Evolutionary conservation across 306 rosid species (phyloP), one percentile per base, ranked within the genome.

Genomic region (Cucumis cinereus): DNA sequence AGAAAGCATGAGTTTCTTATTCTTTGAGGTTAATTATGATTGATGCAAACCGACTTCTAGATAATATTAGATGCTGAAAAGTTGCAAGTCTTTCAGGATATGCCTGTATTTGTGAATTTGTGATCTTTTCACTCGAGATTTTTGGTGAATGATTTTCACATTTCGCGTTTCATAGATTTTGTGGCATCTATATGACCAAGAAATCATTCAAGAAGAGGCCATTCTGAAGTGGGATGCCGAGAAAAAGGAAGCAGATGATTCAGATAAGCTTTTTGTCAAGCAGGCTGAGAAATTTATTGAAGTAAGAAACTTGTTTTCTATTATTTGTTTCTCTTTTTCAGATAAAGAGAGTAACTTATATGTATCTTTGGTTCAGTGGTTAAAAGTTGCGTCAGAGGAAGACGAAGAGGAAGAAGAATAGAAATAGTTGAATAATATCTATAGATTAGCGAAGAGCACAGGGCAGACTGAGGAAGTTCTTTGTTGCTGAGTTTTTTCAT

Each of bases 141-240:
- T 14, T 14, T 7, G 41, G 52, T 20, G 15, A 13, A 56, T 19
- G 38, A 49, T 56, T 55, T 73, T 59, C 26, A 13, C 38, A 24
- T 67, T 30, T 57, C 19, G 36, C 75, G 66, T 78, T 79, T 23
- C 33, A 8, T 90, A 95, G 99, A 87, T 95, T 58, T 79, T 95
- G 83, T 80, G 62, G 50, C 83, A 80, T 75, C 79, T 95, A 77
- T 95, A 95, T 59, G 83, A 88, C 38, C 87, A 89, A 80, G 99
- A 95, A 52, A 74, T 90, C 60, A 53, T 95, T 69, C 86, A 79
- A 72, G 99, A 95, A 89, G 96, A 92, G 36, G 99, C 99, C 45
- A 82, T 95, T 88, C 79, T 92, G 67, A 87, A 87, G 82, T 95
- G 98, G 99, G 96, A 88, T 23, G 97, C 89, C 50, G 99, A 95